A percentile compares a stretch with the other conserved stretches of the same genome.
phyloP scores from a whole-genome alignment of 495 filamentous ascomycete genomes.

The Tetracladium setigerum region DNA sequence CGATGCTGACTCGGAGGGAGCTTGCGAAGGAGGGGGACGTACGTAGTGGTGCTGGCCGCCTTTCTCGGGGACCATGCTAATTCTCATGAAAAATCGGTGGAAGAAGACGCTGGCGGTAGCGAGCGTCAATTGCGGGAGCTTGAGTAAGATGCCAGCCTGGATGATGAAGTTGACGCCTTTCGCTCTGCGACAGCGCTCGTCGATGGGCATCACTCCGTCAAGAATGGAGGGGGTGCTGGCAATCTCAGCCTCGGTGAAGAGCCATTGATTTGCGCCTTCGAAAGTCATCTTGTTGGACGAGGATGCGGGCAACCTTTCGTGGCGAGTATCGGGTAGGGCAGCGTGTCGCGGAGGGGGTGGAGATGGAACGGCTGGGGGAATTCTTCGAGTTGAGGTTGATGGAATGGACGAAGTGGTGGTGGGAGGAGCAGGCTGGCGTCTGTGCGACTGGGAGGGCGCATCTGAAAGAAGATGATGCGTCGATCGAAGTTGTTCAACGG shows the following conservation, averaged over 20 bases:
- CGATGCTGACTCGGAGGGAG: no score
- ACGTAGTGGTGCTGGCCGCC: slow-evolving; percentile 79
- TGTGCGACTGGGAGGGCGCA: slow-evolving; percentile 24
- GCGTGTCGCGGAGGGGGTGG: neutral
- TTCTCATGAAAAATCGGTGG: slow-evolving; percentile 91
- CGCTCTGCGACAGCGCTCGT: slow-evolving; percentile 69
- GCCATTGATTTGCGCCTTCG: slow-evolving; percentile 61
- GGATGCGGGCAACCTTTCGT: slow-evolving; percentile 39
- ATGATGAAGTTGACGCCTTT: slow-evolving; percentile 96
- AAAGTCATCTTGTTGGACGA: slow-evolving; percentile 17
- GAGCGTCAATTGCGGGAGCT: slow-evolving; percentile 84
- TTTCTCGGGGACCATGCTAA: slow-evolving; percentile 62
- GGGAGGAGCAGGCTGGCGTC: slow-evolving; percentile 27
- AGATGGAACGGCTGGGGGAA: slow-evolving; percentile 37
- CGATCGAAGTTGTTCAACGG: slow-evolving; percentile 42
- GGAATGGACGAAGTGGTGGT: neutral
- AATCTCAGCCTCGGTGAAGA: slow-evolving; percentile 80
- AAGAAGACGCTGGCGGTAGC: slow-evolving; percentile 90
- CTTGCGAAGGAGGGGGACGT: slow-evolving; percentile 22
- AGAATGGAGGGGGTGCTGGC: slow-evolving; percentile 72
- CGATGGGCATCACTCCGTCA: slow-evolving; percentile 66
- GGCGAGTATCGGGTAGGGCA: slow-evolving; percentile 42
- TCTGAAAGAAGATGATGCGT: slow-evolving; percentile 34
- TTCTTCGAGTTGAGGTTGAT: slow-evolving; percentile 26
- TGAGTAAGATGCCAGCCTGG: slow-evolving; percentile 87